These are phyloP conservation scores for Eragrostis nindensis DNA, from an alignment of 176 grass and related monocot species.

Conservation along the genomic window DNA sequence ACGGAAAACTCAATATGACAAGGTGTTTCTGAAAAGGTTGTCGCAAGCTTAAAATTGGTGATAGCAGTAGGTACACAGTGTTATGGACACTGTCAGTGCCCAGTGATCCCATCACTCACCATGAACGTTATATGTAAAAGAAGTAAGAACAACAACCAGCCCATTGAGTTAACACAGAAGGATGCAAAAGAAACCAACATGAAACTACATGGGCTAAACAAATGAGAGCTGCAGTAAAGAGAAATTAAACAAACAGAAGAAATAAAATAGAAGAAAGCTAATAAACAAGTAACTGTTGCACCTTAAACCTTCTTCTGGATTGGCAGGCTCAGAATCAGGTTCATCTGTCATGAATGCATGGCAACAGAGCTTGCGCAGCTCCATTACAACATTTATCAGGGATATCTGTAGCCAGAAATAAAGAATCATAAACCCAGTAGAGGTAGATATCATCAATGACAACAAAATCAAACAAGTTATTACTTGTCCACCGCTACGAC, in stretches of 20 bases:
- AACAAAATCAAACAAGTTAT: constrained; percentile 39
- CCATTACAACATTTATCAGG: constrained; percentile 99
- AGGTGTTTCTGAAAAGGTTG: neutral
- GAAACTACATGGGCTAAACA: constrained; percentile 6
- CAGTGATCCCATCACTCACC: neutral
- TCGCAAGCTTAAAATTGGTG: constrained; percentile 25
- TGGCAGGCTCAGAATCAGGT: constrained; percentile 70
- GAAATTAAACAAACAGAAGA: constrained; percentile 26
- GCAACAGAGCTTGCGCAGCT: constrained; percentile 98
- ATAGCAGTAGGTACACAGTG: neutral
- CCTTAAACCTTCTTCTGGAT: constrained; percentile 95
- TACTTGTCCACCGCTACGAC: constrained; percentile 93
- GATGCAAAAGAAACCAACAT: constrained; percentile 5
- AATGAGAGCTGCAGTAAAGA: constrained; percentile 20
- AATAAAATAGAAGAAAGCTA: constrained; percentile 32
- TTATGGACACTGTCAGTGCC: constrained; percentile 3
- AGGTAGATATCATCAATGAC: neutral
- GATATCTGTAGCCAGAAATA: constrained; percentile 68
- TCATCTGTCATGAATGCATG: constrained; percentile 97
- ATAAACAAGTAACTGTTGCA: constrained; percentile 44
- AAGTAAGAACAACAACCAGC: constrained; percentile 27
- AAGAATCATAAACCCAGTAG: constrained; percentile 36
- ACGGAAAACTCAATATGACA: neutral
- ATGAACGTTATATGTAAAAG: constrained; percentile 18
- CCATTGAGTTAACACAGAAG: constrained; percentile 15